These are phyloP conservation scores for Aspergillus asperescens DNA, from an alignment of 495 filamentous ascomycete species.

Conservation along the genomic window DNA sequence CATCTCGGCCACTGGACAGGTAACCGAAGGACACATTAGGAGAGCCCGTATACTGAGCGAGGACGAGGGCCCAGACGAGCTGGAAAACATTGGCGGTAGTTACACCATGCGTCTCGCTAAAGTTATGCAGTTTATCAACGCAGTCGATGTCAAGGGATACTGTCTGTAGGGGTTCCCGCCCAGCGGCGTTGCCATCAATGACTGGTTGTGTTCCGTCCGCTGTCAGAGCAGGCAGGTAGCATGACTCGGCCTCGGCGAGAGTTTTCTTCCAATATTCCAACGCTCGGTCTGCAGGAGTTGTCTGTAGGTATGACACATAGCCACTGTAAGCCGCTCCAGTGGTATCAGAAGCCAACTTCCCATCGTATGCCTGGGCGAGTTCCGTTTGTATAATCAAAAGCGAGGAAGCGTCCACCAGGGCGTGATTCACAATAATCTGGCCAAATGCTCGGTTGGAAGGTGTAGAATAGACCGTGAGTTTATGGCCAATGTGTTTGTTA, in stretches of 20 bases:
- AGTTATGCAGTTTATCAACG: neutral
- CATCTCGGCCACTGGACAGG: conserved; percentile 11
- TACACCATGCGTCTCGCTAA: conserved; percentile 2
- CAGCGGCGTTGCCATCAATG: neutral
- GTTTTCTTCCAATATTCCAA: conserved; percentile 8
- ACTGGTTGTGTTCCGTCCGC: neutral
- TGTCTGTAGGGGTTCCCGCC: neutral
- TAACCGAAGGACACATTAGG: conserved; percentile 12
- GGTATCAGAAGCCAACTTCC: neutral
- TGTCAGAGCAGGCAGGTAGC: conserved; percentile 5
- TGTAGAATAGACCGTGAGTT: conserved; percentile 7
- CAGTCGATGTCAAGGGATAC: neutral
- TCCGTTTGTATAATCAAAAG: conserved; percentile 6
- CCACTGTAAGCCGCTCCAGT: neutral
- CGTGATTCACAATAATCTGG: conserved; percentile 7
- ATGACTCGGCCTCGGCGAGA: conserved; percentile 15
- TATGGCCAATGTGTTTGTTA: conserved; percentile 1
- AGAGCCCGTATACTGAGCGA: conserved; percentile 2
- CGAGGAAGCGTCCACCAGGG: conserved; percentile 10
- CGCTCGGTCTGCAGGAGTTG: conserved; percentile 11
- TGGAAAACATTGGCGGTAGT: conserved; percentile 11
- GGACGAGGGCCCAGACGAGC: conserved; percentile 11
- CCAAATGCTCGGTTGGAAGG: neutral
- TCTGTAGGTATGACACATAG: conserved; percentile 24
- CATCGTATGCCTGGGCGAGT: conserved; percentile 10